Percentiles rank a stretch among this genome's conserved stretches.
phyloP scores from a whole-genome alignment of 495 filamentous ascomycete genomes.

The Terfezia claveryi region DNA sequence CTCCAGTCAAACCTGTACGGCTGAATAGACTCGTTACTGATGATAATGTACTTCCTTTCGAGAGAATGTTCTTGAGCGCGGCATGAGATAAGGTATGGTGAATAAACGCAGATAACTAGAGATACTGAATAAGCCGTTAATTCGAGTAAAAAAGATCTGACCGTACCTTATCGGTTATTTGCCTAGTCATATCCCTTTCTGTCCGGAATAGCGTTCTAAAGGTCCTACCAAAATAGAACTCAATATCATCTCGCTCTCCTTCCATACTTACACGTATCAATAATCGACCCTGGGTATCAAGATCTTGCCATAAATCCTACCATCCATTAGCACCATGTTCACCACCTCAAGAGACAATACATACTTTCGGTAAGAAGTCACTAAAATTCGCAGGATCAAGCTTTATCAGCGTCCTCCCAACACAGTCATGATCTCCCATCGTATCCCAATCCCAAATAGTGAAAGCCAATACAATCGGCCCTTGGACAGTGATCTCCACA shows the following conservation, averaged over 20 bases:
- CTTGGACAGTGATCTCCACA: conserved; percentile 82
- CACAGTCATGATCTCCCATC: conserved; percentile 91
- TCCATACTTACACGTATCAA: conserved; percentile 92
- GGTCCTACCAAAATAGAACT: conserved; percentile 95
- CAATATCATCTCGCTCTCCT: conserved; percentile 92
- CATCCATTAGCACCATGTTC: neutral
- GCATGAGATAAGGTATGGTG: conserved; percentile 67
- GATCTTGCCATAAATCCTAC: conserved; percentile 84
- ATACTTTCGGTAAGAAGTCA: conserved; percentile 52
- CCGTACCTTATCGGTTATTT: conserved; percentile 87
- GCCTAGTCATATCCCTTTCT: conserved; percentile 91
- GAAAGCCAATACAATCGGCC: conserved; percentile 79
- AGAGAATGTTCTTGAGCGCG: conserved; percentile 50
- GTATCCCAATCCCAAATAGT: conserved; percentile 99
- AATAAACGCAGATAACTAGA: conserved; percentile 80
- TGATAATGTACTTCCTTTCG: conserved; percentile 40
- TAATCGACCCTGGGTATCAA: conserved; percentile 85
- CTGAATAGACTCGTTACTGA: conserved; percentile 64
- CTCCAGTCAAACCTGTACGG: conserved; percentile 22
- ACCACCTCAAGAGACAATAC: neutral
- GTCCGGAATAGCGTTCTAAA: conserved; percentile 88
- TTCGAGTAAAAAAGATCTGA: neutral
- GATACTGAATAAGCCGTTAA: conserved; percentile 7
- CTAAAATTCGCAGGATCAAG: conserved; percentile 86
- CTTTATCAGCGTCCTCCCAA: conserved; percentile 84